These are phyloP conservation scores for Colletotrichum lindemuthianum DNA, from an alignment of 2,329 filamentous ascomycete species.

Conservation along the genomic window DNA sequence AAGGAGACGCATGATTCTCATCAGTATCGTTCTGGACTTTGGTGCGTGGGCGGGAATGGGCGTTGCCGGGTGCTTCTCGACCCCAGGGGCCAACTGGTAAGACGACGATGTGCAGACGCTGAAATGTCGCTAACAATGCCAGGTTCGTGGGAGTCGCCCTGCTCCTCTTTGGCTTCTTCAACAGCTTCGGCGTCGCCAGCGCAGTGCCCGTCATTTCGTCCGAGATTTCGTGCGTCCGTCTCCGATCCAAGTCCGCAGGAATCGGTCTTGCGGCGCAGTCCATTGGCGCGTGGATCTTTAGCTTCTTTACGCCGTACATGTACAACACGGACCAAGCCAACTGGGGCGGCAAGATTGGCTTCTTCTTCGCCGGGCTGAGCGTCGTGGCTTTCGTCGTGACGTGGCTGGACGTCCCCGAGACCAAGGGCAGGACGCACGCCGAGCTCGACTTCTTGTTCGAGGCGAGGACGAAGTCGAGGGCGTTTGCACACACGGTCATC, in stretches of 20 bases:
- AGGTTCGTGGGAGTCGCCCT: conserved; percentile 21
- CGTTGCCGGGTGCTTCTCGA: conserved; percentile 9
- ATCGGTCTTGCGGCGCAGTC: conserved; percentile 2
- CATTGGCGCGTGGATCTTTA: conserved; percentile 3
- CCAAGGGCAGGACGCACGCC: conserved; percentile 13
- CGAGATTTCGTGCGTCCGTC: conserved; percentile 13
- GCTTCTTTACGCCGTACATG: conserved; percentile 22
- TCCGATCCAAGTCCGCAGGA: conserved; percentile 13
- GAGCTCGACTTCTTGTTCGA: conserved; percentile 24
- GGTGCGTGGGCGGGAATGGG: conserved; percentile 10
- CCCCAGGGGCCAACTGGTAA: conserved; percentile 6
- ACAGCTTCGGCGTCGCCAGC: conserved; percentile 17
- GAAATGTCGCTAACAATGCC: not conserved
- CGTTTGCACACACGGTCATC: too few relatives aligned
- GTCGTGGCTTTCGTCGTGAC: not conserved
- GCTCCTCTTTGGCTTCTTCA: conserved; percentile 19
- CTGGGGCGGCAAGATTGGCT: conserved; percentile 38
- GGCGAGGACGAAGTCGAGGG: not conserved
- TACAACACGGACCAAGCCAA: conserved; percentile 32
- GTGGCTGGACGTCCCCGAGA: conserved; percentile 1
- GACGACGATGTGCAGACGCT: fast-evolving
- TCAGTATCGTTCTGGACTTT: conserved; percentile 14
- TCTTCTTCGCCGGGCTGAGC: conserved; percentile 17
- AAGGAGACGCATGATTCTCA: conserved; percentile 13
- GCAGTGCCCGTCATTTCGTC: conserved; percentile 14